Evolutionary conservation across 1,139 yeast genomes (phyloP), one percentile per base, ranked within the genome.

Genomic region (Geotrichum klebahnii): DNA sequence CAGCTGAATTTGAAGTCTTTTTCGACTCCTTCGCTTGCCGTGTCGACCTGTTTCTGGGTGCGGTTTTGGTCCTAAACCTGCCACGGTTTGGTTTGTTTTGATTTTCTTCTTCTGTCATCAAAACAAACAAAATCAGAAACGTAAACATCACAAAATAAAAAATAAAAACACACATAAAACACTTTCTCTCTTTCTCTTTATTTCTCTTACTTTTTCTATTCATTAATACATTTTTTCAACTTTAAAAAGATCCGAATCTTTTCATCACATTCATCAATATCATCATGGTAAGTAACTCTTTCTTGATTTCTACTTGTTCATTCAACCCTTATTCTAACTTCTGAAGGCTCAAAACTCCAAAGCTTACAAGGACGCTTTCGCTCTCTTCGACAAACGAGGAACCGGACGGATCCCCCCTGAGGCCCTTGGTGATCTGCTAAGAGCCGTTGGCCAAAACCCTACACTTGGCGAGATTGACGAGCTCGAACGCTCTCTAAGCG

Each of bases 391-490:
- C 74, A 90, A 90, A 72, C 87, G 89, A 64, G 98, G 97, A 38
- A 87, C 94, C 40, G 98, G 98, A 16, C 79, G 82, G 67, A 92
- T 94, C 55, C 82, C 96, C n/a, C 78, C 80, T 55, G 88, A 84
- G 59, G 84, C 87, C 55, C 77, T 94, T 53, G 98, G 97, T 37
- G 98, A 94, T 65, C 79, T 94, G 61, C 78, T 94, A 55, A 79
- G 99, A 68, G 97, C 98, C 2, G 92, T 92, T 55, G 98, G 98
- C 31, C 97, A 92, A 73, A 94, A 94, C 74, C 99, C 99, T 56
- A 90, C 98, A 9, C 78, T 87, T 61, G 88, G 92, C 24, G 96
- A 88, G 69, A 84, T 88, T 56, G 73, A 83, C 31, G 90, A 85
- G 58, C 76, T 87, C 56, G 88, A 85, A 70, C 70, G 74, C 44